Evolutionary conservation across 805 yeast species (phyloP), one percentile per base, ranked within the genome.

Genomic region (Lipomyces orientalis): DNA sequence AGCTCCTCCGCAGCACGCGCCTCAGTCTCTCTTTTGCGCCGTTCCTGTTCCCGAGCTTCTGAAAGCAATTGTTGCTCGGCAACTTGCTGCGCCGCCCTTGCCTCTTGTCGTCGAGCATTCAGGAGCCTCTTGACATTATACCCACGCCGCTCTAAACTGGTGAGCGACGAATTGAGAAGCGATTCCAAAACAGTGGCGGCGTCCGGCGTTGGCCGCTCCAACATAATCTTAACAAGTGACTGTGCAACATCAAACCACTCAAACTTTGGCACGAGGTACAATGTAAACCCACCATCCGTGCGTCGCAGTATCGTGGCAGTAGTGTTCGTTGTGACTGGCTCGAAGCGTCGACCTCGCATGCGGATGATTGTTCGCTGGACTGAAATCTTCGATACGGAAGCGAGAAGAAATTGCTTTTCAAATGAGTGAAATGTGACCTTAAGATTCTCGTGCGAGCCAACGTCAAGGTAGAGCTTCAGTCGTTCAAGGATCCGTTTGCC

Each of bases 211-310:
- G 82, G 81, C 34, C 72, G 56, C 35, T 67, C 65, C 4, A 79
- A 70, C 3, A 77, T 58, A 2, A 64, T 57, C 34, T 75, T 74
- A 8, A 76, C 72, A 25, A 80, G 66, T 2, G 80, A 75, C 46
- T 74, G 76, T 8, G 79, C 76, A 1, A 80, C 75, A 64, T 79
- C 80, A 60, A 76, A 79, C 81, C 81, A 80, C 49, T 79, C 80
- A 54, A 75, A 71, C 22, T 61, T 60, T 2, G 74, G 74, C 4
- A 67, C 71, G n/a, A 78, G 59, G 43, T 71, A 72, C 7, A 79
- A 43, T 19, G 64, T 61, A 56, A 43, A 56, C 16, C 61, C 61
- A 12, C 66, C 67, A 35, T 67, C 68, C 12, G 51, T 29, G 16
- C 62, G 39, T 22, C 60, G 58, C 46, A 35, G 22, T 19, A 75